Evolutionary conservation across 2,329 filamentous ascomycete species (phyloP).

Genomic region (Hirsutella rhossiliensis): DNA sequence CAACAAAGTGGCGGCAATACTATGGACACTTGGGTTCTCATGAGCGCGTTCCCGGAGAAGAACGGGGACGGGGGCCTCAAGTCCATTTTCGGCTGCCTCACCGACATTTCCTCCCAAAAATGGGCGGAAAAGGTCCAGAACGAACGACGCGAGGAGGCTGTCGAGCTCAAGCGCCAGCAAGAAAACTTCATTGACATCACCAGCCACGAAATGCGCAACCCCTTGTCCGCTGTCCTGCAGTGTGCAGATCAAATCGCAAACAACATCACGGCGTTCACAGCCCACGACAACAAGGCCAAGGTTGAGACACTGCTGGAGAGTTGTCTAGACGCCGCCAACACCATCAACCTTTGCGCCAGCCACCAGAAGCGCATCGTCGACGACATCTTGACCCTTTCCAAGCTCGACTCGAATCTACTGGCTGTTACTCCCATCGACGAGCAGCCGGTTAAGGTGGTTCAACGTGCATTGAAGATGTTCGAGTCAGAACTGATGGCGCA

Average conservation of each 20-base stretch:
- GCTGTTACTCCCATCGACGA: constrained; percentile 59
- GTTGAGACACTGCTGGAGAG: constrained; percentile 37
- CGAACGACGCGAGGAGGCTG: constrained; percentile 65
- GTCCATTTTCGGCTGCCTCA: constrained; percentile 69
- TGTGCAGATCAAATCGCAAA: constrained; percentile 61
- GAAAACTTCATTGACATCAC: constrained; percentile 66
- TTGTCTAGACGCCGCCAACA: constrained; percentile 65
- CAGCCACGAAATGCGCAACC: constrained; percentile 67
- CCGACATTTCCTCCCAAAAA: constrained; percentile 78
- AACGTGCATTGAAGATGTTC: constrained; percentile 65
- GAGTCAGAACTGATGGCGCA: constrained; percentile 62
- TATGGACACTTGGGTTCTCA: constrained; percentile 64
- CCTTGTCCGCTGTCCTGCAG: constrained; percentile 61
- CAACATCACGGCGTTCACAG: constrained; percentile 31
- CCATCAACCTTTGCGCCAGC: constrained; percentile 67
- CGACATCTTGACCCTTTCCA: constrained; percentile 54
- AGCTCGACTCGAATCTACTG: constrained; percentile 59
- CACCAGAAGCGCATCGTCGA: constrained; percentile 66
- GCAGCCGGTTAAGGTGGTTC: constrained; percentile 55
- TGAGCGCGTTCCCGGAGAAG: constrained; percentile 65
- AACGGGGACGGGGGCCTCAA: constrained; percentile 52
- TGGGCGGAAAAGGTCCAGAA: constrained; percentile 73
- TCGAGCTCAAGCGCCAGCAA: constrained; percentile 64
- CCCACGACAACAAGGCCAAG: constrained; percentile 25
- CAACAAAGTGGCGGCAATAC: constrained; percentile 48